A percentile compares a stretch with the other conserved stretches of the same genome.
phyloP scores from a whole-genome alignment of 371 early-diverging fungal species.

The Parasitella parasitica region DNA sequence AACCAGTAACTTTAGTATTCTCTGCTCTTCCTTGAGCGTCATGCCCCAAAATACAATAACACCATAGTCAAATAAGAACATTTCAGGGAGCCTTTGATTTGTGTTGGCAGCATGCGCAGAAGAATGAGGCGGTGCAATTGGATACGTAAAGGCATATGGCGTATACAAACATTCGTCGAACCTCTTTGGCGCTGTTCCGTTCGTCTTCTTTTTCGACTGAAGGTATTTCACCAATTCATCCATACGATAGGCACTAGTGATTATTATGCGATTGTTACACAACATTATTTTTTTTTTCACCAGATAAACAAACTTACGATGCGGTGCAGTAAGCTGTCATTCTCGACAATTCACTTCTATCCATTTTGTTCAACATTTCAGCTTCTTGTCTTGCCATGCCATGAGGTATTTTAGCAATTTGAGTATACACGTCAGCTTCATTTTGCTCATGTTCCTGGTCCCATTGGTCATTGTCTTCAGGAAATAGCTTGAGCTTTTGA shows the following conservation, averaged over 20 bases:
- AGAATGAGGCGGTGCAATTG: constrained; percentile 35
- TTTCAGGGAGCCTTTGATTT: constrained; percentile 49
- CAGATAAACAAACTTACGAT: constrained; percentile 35
- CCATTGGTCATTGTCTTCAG: constrained; percentile 67
- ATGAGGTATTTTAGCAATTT: constrained; percentile 50
- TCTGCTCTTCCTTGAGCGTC: constrained; percentile 78
- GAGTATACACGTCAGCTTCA: constrained; percentile 46
- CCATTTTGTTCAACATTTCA: constrained; percentile 45
- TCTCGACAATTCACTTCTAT: constrained; percentile 50
- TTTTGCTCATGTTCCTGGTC: constrained; percentile 12
- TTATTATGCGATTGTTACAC: neutral
- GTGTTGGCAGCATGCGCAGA: neutral
- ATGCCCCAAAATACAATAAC: constrained; percentile 97
- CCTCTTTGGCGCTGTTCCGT: constrained; percentile 45
- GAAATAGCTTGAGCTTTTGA: constrained; percentile 91
- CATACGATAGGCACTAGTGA: constrained; percentile 57
- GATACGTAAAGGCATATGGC: constrained; percentile 45
- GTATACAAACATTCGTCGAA: constrained; percentile 57
- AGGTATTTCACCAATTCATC: constrained; percentile 58
- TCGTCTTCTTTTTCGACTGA: constrained; percentile 38
- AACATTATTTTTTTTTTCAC: neutral
- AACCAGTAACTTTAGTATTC: constrained; percentile 66
- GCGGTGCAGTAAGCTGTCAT: constrained; percentile 94
- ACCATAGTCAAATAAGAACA: constrained; percentile 92
- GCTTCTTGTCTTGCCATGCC: constrained; percentile 48